Evolutionary conservation across 169 alveolate species (phyloP), one percentile per base, ranked within the genome.

Genomic region (Plasmodium gaboni): DNA sequence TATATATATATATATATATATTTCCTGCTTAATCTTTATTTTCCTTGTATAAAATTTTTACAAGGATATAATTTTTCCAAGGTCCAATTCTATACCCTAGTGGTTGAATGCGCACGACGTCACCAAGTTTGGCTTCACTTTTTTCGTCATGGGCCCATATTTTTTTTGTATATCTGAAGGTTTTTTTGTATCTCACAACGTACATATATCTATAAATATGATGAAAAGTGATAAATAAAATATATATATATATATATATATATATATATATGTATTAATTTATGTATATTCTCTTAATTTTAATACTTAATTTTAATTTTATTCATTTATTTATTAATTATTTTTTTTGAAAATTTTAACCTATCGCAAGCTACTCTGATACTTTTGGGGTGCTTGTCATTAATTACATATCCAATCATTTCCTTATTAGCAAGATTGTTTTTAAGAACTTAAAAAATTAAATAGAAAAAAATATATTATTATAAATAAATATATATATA

Each of bases 91-190:
- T 70, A 50, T 94, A 95, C 65, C 98, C 98, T 74, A 96, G 92
- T 19, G 98, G 98, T 88, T 96, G 98, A 42, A 96, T 93, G n/a
- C 98, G 93, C 38, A 96, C 98, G 24, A 96, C 95, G 69, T 96
- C 98, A 1, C 98, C 98, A 60, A 95, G 92, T 48, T 88, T 87
- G 10, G 97, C 97, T 76, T 94, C 96, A 50, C 93, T 76, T 22
- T 91, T 92, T 86, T 95, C 98, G 92, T 96, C 98, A 86, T 95
- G 97, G 1, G 96, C 97, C 98, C 97, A 96, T n/a, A 94, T 96
- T 89, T 96, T 96, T 88, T 96, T 96, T 38, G 97, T 94, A 93
- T 93, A 95, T 57, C 98, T 87, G 73, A 96, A 96, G 4, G 97
- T 91, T 86, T 96, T 96, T 71, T 96, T 96, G 93, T 96, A 96